Evolutionary conservation across 2,329 filamentous ascomycete species (phyloP).

Genomic region (Hortaea sp.): DNA sequence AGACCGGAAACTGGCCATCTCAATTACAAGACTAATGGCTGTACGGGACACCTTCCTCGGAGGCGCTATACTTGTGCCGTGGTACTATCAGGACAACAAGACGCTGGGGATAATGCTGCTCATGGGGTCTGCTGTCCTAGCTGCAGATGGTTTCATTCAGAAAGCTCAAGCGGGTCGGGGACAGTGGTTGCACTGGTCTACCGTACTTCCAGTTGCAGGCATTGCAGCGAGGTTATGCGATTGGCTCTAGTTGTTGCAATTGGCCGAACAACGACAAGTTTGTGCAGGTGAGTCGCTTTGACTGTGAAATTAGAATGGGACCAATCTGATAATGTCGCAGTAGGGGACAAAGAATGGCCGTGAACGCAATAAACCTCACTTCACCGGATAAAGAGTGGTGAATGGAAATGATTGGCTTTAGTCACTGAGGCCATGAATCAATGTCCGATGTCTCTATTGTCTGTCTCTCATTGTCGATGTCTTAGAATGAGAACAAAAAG

Average conservation of each 20-base stretch:
- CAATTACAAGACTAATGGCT: conserved; percentile 3
- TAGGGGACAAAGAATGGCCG: too few species aligned
- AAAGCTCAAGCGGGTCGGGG: conserved; percentile 1
- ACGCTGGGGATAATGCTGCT: conserved; percentile 3
- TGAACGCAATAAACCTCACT: too few species aligned
- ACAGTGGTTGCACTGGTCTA: conserved; percentile 5
- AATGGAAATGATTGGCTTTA: too few species aligned
- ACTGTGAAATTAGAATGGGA: too few species aligned
- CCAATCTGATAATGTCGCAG: too few species aligned
- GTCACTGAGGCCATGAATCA: too few species aligned
- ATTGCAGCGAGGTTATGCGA: conserved; percentile 5
- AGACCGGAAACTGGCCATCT: not conserved
- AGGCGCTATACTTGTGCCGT: conserved; percentile 1
- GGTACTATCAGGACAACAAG: conserved; percentile 3
- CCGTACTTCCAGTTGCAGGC: conserved; percentile 1
- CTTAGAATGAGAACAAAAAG: not conserved
- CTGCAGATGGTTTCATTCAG: conserved; percentile 5
- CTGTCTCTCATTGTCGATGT: not conserved
- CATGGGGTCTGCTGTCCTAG: not conserved
- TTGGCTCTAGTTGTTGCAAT: not conserved
- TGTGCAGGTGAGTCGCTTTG: too few species aligned
- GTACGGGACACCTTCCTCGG: conserved; percentile 5
- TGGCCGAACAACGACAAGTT: too few species aligned
- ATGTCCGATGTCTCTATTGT: too few species aligned
- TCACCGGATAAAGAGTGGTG: too few species aligned